These are phyloP conservation scores for Nannochloropsis gaditana DNA, from an alignment of 108 stramenopile species.

Conservation along the genomic window DNA sequence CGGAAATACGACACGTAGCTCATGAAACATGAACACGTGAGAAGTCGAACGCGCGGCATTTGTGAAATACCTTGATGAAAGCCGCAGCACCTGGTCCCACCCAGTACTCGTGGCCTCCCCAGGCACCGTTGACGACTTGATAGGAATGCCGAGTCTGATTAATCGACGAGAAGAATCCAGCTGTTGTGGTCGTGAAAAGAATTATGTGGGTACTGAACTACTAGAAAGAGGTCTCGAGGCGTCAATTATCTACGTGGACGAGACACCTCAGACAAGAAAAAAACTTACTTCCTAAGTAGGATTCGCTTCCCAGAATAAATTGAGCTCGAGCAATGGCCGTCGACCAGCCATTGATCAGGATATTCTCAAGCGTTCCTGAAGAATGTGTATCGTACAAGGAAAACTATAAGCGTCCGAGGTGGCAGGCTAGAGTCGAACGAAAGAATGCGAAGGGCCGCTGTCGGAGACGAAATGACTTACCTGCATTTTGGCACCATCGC, in stretches of 20 bases:
- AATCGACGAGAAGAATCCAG: neutral
- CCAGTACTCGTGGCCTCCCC: neutral
- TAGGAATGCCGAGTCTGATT: neutral
- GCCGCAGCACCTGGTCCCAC: neutral
- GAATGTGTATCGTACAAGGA: too few species aligned
- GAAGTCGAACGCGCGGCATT: neutral
- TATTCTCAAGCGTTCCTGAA: neutral
- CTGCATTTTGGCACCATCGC: neutral
- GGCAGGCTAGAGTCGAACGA: too few species aligned
- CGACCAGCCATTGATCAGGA: neutral
- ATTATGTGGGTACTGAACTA: neutral
- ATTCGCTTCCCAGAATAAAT: neutral
- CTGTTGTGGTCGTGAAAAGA: neutral
- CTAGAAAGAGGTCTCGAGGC: neutral
- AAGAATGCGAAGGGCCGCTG: too few species aligned
- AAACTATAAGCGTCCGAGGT: too few species aligned
- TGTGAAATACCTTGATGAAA: neutral
- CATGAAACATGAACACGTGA: neutral
- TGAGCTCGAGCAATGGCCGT: neutral
- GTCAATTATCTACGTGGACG: too few species aligned
- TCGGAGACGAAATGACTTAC: neutral
- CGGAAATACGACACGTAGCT: neutral
- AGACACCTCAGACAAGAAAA: neutral
- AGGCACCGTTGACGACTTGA: neutral
- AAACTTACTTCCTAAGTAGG: neutral